These are phyloP conservation scores for Powellomyces hirtus DNA, from an alignment of 192 early-diverging fungal species.

Conservation along the genomic window DNA sequence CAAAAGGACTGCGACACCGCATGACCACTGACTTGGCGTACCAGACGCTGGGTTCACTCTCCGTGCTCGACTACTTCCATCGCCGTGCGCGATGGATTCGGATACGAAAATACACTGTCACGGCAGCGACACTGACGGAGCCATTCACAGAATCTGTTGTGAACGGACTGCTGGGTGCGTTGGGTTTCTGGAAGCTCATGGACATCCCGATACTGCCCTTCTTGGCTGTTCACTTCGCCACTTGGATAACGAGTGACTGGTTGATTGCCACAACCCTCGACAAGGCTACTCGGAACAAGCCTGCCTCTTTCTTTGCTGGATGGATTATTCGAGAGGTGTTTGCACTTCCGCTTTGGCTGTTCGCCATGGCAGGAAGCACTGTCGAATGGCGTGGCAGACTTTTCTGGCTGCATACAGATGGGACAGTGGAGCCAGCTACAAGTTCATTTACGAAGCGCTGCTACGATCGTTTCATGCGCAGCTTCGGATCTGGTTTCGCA, in stretches of 20 bases:
- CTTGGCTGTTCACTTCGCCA: constrained; percentile 49
- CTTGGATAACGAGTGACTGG: constrained; percentile 61
- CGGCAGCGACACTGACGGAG: constrained; percentile 83
- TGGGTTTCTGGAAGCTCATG: too few relatives aligned
- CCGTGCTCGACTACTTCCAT: constrained; percentile 75
- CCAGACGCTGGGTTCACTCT: constrained; percentile 76
- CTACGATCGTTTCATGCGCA: too few relatives aligned
- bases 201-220: constrained; percentile 39
- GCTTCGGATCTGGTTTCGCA: too few relatives aligned
- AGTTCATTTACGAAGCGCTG: too few relatives aligned
- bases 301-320: constrained; percentile 55
- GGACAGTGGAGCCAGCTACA: too few relatives aligned
- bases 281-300: constrained; percentile 8
- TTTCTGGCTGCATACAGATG: constrained; percentile 38
- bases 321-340: constrained; percentile 83
- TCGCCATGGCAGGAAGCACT: constrained; percentile 77
- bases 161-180: constrained; percentile 69
- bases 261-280: constrained; percentile 52
- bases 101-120: constrained; percentile 90
- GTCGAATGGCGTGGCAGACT: constrained; percentile 83
- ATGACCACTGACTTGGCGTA: constrained; percentile 87
- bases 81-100: constrained; percentile 91
- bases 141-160: constrained; percentile 88
- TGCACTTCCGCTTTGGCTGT: constrained; percentile 82
- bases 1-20: constrained; percentile 70